phyloP scores from a whole-genome alignment of 331 rosid species.

The Rhamnella rubrinervis region DNA sequence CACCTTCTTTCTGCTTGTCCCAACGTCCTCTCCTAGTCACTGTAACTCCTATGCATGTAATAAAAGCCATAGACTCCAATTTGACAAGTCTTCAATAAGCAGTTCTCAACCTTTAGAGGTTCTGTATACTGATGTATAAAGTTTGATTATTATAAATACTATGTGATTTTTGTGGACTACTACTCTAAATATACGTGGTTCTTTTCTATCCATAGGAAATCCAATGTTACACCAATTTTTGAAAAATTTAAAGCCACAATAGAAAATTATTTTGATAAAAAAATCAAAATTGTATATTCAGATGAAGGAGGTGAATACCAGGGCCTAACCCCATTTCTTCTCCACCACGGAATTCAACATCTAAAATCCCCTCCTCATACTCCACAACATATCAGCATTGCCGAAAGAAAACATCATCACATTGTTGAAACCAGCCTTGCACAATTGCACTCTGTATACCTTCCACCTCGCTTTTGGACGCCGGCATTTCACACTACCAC shows the following conservation, averaged over 20 bases:
- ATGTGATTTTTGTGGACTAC: too few relatives aligned
- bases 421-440: background rate
- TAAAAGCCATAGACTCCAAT: too few relatives aligned
- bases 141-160: too few relatives aligned
- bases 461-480: slow-evolving; percentile 1
- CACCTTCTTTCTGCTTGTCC: too few relatives aligned
- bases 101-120: too few relatives aligned
- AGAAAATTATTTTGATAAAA: background rate
- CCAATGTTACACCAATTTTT: background rate
- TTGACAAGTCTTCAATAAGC: too few relatives aligned
- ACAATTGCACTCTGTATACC: background rate
- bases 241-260: background rate
- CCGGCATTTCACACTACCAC: background rate
- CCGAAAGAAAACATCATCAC: slow-evolving; percentile 1
- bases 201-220: background rate
- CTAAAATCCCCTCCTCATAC: background rate
- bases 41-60: too few relatives aligned
- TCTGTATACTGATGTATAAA: too few relatives aligned
- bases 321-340: background rate
- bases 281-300: background rate
- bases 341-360: background rate
- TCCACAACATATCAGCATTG: background rate
- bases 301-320: slow-evolving; percentile 2
- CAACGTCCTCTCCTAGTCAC: too few relatives aligned
- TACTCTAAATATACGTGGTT: too few relatives aligned